Conservation (phyloP, 192 early-diverging fungal genomes). For the Coemansia sp. region DNA sequence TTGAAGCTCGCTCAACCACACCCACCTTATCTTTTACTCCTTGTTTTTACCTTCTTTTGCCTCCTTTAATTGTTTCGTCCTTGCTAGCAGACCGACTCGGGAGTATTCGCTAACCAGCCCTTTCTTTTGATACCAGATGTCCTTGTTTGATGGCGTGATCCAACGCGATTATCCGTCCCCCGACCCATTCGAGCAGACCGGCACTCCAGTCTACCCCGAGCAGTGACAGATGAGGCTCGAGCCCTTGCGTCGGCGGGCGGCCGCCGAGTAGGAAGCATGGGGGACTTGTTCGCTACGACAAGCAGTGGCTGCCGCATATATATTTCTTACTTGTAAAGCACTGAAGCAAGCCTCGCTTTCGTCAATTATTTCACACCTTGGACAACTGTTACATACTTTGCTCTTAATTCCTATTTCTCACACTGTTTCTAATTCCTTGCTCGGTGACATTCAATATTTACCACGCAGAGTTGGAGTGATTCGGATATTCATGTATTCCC, state of each 20-base stretch:
- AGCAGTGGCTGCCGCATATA: neutral
- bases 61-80: neutral
- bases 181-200: slow-evolving; percentile 42
- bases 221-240: neutral
- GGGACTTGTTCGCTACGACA: neutral
- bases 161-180: slow-evolving; percentile 46
- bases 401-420: neutral
- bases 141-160: slow-evolving; percentile 21
- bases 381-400: neutral
- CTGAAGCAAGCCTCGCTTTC: neutral
- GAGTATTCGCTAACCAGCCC: neutral
- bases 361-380: neutral
- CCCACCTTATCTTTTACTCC: neutral
- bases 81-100: neutral
- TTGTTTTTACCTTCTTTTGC: neutral
- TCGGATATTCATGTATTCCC: neutral
- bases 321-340: neutral
- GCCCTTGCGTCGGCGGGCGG: neutral
- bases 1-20: neutral
- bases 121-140: slow-evolving; percentile 12
- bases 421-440: neutral
- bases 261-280: neutral
- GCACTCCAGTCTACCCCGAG: slow-evolving; percentile 24
- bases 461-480: neutral
- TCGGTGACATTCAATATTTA: neutral